Base-by-base conservation (phyloP, 2,329 filamentous ascomycete genomes). In the Aspergillus fischeri region DNA sequence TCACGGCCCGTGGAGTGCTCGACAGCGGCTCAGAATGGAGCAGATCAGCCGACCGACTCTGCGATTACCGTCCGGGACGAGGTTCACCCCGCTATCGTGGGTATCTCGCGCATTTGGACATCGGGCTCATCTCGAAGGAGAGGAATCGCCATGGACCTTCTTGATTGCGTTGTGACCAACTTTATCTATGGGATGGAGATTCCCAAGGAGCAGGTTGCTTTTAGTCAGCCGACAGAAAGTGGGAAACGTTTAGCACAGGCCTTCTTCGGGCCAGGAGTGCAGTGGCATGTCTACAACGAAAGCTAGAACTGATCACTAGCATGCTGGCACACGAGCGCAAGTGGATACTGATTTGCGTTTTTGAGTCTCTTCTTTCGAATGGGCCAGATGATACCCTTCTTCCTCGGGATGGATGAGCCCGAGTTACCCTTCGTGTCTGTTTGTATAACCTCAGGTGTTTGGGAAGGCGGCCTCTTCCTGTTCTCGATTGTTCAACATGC, bases 41-140 rank as follows among this genome's bases (percentile, higher is more conserved):
- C 58, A 17, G 29, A 55, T 7, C 51, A 35, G 32, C 54, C 65
- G 27, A 61, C 68, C 53, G 71, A 73, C 59, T 78, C 75, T 1
- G 77, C 77, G 4, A 73, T 84, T 56, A 78, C 76, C 1, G 73
- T 80, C 38, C 74, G 75, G 52, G 70, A 74, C 27, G 71, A 75
- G 49, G 63, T 74, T 4, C 69, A 77, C 27, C 72, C 77, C 2
- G 83, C 81, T 2, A 75, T 82, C n/a, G 76, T 87, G 54, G 84
- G 85, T 20, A 80, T 89, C 27, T 86, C 85, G 25, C 80, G 86
- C 29, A 85, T 89, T 62, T 89, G 86, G 86, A 85, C 83, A 0
- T 84, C 82, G 7, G 79, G 77, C 5, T 76, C 78, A 1, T 81
- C 83, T 57, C 78, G 85, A 32, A 74, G 81, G 45, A 78, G 81